Base-by-base conservation (phyloP, 306 rosid genomes). In the Rosa chinensis region DNA sequence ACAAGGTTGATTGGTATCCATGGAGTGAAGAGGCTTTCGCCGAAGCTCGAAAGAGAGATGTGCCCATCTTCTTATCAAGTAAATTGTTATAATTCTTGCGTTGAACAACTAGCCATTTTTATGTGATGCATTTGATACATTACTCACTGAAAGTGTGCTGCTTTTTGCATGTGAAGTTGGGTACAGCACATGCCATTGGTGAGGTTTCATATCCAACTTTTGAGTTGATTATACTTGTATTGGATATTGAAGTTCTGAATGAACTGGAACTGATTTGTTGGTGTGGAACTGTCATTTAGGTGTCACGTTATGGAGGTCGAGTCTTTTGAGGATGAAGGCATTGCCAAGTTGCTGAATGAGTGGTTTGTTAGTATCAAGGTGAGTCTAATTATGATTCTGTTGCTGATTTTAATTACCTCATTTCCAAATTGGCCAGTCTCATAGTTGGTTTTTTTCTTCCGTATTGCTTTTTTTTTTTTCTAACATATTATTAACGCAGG, bases 291-390 rank as follows among this genome's bases (percentile, higher is more conserved):
- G 49, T 76, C 28, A 28, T 52, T 79, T 76, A 94, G 99, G 99
- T 95, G 99, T 81, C 99, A 95, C 84, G 99, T 95, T 44, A 95
- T 92, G 99, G 99, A 95, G 87, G 99, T 86, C 16, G 99, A 95
- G 85, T 92, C 99, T 64, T 95, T 95, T 73, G 97, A 95, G 88
- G 87, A 92, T 40, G 94, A 90, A 68, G 92, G 81, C 44, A 80
- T 95, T 73, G 97, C 97, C 76, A 88, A 89, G 67, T 77, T 92
- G 87, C 82, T 92, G 84, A 95, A 92, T 77, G 94, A 95, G 83
- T 87, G 95, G 95, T 95, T 92, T 86, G 89, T 95, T 83, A 92
- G 92, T 80, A 89, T 94, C 81, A 94, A 94, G 97, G 99, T 87
- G 44, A n/a, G 86, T 55, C 66, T 18, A 32, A 20, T 61, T 66